A percentile compares a stretch with the other conserved stretches of the same genome.
Conservation (phyloP, 2,329 filamentous ascomycete genomes). For the Lasiodiplodia citricola region DNA sequence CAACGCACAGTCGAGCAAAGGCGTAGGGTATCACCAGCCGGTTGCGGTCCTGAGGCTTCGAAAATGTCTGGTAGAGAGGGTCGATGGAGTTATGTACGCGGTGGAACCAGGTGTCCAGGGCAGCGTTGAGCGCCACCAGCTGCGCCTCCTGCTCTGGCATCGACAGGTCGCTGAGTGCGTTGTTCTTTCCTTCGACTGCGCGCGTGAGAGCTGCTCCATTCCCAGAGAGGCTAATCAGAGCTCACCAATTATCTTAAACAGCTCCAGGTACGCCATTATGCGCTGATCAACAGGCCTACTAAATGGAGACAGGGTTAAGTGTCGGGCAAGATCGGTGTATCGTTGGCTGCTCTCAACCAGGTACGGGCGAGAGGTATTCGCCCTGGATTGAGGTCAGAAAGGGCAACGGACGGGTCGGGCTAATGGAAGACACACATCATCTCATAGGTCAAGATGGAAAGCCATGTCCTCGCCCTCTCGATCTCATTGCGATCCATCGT, state of each 20-base stretch:
- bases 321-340: neutral
- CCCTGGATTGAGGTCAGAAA: neutral
- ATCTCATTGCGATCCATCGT: neutral
- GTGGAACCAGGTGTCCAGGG: neutral
- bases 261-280: conserved; percentile 2
- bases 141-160: neutral
- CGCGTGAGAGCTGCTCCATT: neutral
- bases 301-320: neutral
- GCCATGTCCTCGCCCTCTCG: conserved; percentile 1
- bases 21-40: conserved; percentile 8
- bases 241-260: conserved; percentile 5
- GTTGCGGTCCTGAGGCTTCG: conserved; percentile 5
- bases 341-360: neutral
- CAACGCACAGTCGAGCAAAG: neutral
- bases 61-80: conserved; percentile 6
- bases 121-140: neutral
- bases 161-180: neutral
- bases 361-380: conserved; percentile 1
- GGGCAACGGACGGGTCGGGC: neutral
- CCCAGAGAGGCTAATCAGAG: neutral
- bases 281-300: conserved; percentile 1
- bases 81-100: conserved; percentile 7
- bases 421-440: neutral
- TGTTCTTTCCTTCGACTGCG: neutral
- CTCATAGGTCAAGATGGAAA: conserved; percentile 5